Evolutionary conservation across 352 stramenopile species (phyloP), one percentile per base, ranked within the genome.

Genomic region (Blastocystis sp.): DNA sequence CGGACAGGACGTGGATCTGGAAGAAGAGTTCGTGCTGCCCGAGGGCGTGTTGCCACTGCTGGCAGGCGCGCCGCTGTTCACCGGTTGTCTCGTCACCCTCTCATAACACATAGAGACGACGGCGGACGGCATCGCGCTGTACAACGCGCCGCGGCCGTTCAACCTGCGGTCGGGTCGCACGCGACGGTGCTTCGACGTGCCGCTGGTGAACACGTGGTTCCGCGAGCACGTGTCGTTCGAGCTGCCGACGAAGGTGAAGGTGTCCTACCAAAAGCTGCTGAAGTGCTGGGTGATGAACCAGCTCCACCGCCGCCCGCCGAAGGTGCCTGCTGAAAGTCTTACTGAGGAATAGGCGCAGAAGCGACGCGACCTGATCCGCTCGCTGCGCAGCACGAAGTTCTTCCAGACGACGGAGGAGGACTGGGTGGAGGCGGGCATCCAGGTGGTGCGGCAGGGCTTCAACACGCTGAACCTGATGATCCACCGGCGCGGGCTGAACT

Each of bases 401-500:
- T 99, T 99, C 91, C 97, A 99, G 88, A 98, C 95, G 78, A 99
- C 97, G 0, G 95, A 98, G 78, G 91, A 99, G 62, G 97, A 99
- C 92, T 99, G 96, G 96, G 96, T 99, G 3, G 96, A 99, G 91
- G 96, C 96, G 28, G 97, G 97, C 40, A 90, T 99, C 1, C 94
- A 97, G 90, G 95, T 99, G 4, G 98, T 96, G 90, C 93, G 96
- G 38, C 97, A 99, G 91, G 97, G 97, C 40, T 98, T 99, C 93
- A 99, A 99, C 91, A 98, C 99, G 94, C 92, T 99, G 43, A 99
- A 99, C 90, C 90, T 99, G 74, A 90, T 99, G 40, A 99, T 99
- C 89, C 96, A 99, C 89, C 93, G 97, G 67, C 99, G 99, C 90
- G 98, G 98, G 89, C 91, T 99, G 19, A 98, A 99, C 90, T 99